Evolutionary conservation across 2,329 filamentous ascomycete genomes (phyloP), one percentile per base, ranked within the genome.

Genomic region (Talaromyces piceae): DNA sequence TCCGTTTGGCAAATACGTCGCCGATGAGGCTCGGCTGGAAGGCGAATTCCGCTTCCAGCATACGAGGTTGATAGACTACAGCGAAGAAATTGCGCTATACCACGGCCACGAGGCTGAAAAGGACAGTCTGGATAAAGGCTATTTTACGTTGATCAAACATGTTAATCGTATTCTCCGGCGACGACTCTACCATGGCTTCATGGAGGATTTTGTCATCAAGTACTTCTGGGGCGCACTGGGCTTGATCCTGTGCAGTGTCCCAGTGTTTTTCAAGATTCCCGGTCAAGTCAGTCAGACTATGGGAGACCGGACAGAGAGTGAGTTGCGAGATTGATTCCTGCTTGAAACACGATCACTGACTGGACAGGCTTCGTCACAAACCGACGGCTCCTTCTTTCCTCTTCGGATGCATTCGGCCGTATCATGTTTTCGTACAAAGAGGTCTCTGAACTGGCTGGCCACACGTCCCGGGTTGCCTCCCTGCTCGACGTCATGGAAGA

Each of bases 171-270:
- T 97, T 58, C 73, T 98, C 55, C 81, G 91, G 33, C 79, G 88
- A 56, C 82, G 93, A 45, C 87, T 98, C 67, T 97, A 97, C 68
- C 91, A 98, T 67, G 91, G 91, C n/a, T 86, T 98, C 63, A 96
- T 97, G 91, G 93, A 98, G 67, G 93, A 98, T 68, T 98, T 96
- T 69, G 89, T 97, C 52, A 95, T 98, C 71, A 98, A 98, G 70
- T 98, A 98, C 67, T 93, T 97, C 71, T 98, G 93, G 93, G 93
- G 93, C 37, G 91, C 93, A 2, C 70, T 98, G 41, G 93, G 93
- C 1, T 78, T 98, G 57, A 70, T 95, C 57, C 82, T 98, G 8
- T 98, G 93, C 75, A 94, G 89, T 68, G 84, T 95, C 0, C 93
- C 93, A 0, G 91, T 97, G 2, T 98, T 98, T 68, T 87, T 98